phyloP scores from a whole-genome alignment of 306 rosid species.

The Morella rubra region DNA sequence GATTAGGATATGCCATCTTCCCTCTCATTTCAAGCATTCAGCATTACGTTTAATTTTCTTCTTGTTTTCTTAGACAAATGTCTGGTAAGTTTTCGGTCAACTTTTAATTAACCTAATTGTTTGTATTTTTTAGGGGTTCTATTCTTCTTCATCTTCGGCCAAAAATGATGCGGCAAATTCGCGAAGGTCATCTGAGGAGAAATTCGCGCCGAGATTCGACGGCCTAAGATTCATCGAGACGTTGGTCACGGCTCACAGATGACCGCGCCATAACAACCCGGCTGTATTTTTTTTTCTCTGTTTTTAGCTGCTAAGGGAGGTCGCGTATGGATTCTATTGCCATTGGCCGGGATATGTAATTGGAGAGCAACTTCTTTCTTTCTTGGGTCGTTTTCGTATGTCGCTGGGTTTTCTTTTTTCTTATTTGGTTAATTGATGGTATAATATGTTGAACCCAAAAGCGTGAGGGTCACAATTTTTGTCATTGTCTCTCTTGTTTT shows the following conservation, averaged over 20 bases:
- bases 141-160: slow-evolving; percentile 7
- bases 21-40: neutral
- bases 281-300: neutral
- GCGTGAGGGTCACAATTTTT: neutral
- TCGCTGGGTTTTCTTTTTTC: neutral
- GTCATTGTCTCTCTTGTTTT: neutral
- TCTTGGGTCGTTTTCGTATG: neutral
- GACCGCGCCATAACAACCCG: slow-evolving; percentile 2
- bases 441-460: neutral
- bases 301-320: neutral
- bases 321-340: neutral
- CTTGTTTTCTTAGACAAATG: neutral
- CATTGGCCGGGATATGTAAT: neutral
- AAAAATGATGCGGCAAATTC: neutral
- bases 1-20: too few relatives aligned
- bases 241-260: slow-evolving; percentile 88
- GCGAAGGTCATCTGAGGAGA: slow-evolving; percentile 40
- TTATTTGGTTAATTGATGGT: neutral
- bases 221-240: slow-evolving; percentile 93
- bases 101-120: neutral
- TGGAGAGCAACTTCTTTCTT: neutral
- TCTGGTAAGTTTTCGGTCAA: too few relatives aligned
- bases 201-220: slow-evolving; percentile 85
- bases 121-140: slow-evolving; percentile 16
- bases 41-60: neutral